Conservation (phyloP, 1,139 yeast species). For the Saccharomycopsis phalli region DNA sequence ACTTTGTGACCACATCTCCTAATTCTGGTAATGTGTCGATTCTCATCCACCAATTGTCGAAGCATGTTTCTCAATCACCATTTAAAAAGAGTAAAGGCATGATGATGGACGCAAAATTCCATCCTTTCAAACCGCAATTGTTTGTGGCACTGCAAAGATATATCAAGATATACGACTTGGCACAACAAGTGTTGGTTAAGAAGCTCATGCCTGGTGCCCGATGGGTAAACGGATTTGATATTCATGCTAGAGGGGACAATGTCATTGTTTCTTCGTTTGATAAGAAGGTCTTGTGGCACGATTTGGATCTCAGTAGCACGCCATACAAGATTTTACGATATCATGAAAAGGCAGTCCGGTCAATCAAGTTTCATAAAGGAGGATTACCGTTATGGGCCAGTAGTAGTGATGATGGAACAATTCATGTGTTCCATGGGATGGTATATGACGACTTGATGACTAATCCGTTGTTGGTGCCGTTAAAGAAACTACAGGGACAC, state of each 20-base stretch:
- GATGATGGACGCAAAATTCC: slow-evolving; percentile 93
- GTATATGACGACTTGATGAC: slow-evolving; percentile 95
- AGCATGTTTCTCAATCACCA: slow-evolving; percentile 96
- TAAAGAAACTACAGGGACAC: slow-evolving; percentile 93
- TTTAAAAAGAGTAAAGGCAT: slow-evolving; percentile 90
- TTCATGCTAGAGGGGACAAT: slow-evolving; percentile 95
- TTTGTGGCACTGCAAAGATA: slow-evolving; percentile 93
- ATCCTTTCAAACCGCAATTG: slow-evolving; percentile 90
- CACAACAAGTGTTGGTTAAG: slow-evolving; percentile 75
- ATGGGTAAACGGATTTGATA: slow-evolving; percentile 85
- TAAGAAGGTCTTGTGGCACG: slow-evolving; percentile 96
- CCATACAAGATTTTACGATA: slow-evolving; percentile 95
- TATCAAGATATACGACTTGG: slow-evolving; percentile 79
- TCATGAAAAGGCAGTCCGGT: slow-evolving; percentile 90
- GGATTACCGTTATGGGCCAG: slow-evolving; percentile 86
- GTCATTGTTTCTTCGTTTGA: slow-evolving; percentile 88
- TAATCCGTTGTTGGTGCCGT: slow-evolving; percentile 90
- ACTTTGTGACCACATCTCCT: slow-evolving; percentile 89
- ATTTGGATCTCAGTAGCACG: slow-evolving; percentile 76
- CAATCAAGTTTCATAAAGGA: slow-evolving; percentile 78
- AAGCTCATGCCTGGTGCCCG: slow-evolving; percentile 92
- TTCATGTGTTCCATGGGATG: slow-evolving; percentile 94
- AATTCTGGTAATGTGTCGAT: slow-evolving; percentile 85
- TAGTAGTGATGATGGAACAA: slow-evolving; percentile 91
- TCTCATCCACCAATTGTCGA: slow-evolving; percentile 86